Evolutionary conservation across 257 asterid species (phyloP), one percentile per base, ranked within the genome.

Genomic region (Solanum tarijense): DNA sequence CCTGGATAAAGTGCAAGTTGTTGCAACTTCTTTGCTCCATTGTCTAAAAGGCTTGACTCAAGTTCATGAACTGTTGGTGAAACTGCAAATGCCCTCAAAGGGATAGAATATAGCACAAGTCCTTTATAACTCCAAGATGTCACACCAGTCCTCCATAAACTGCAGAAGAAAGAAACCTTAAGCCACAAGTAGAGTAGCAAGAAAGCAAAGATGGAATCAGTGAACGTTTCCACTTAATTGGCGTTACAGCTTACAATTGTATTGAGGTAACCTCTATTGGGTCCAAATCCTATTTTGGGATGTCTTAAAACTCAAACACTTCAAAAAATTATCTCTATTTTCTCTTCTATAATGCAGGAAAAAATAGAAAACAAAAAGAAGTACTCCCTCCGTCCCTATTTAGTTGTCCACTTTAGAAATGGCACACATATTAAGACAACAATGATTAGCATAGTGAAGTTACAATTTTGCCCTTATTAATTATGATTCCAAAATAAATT

Each of bases 21-120:
- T 72, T 89, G 89, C 95, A 91, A 84, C 90, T 86, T 90, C 90
- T 88, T 78, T 69, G 91, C 90, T 90, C 93, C 99, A 95, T 96
- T 18, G 12, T 90, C 88, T 52, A 74, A 86, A 62, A 76, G 83
- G 74, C 36, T 73, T 3, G 12, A 35, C 58, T 86, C 90, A 71
- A 78, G 36, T 79, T 55, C 69, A 79, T 14, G 55, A 38, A 86
- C 86, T 36, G 76, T n/a, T 86, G 58, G 32, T 46, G 85, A 73
- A 46, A 79, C 65, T 68, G 18, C 18, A 86, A 74, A 52, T 52
- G 74, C 83, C 60, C 55, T 86, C 2, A 6, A 52, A 58, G 32
- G 43, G 48, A 41, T 72, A 71, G 23, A 85, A 12, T 85, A 88
- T 83, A 78, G 35, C 52, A 73, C 16, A 8, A 81, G 31, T 20